These are phyloP conservation scores for Trematosphaeria pertusa DNA, from an alignment of 2,329 filamentous ascomycete genomes.

Conservation along the genomic window DNA sequence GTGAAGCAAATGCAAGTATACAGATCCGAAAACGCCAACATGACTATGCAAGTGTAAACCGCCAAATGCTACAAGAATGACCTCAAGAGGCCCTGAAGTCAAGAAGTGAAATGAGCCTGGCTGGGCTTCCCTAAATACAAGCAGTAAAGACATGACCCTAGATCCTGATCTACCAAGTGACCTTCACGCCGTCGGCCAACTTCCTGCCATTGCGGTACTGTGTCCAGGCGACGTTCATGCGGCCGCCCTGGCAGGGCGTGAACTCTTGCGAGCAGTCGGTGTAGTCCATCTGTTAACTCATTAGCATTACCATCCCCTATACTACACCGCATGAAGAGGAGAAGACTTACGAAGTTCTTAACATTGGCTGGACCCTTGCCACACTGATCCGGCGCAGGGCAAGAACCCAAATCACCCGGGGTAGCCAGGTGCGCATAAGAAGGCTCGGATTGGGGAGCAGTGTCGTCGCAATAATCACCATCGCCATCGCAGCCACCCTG, in stretches of 20 bases:
- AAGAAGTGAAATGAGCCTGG: no score
- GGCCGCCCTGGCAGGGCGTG: conserved; percentile 26
- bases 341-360: conserved; percentile 23
- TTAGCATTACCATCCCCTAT: background rate
- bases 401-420: conserved; percentile 18
- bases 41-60: no score
- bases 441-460: conserved; percentile 30
- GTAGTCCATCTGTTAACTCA: conserved; percentile 24
- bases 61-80: no score
- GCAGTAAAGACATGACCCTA: no score
- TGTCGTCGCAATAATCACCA: conserved; percentile 40
- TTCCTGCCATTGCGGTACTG: conserved; percentile 9
- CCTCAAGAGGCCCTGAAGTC: no score
- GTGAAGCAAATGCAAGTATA: no score
- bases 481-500: conserved; percentile 29
- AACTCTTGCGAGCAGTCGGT: conserved; percentile 26
- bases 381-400: conserved; percentile 18
- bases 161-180: conserved; percentile 11
- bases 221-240: conserved; percentile 20
- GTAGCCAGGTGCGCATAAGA: conserved; percentile 16
- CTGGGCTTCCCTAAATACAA: no score
- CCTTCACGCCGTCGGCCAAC: conserved; percentile 17
- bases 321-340: background rate
- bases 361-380: conserved; percentile 19
- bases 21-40: no score